phyloP scores from a whole-genome alignment of 495 filamentous ascomycete species.

The Bacidia gigantensis region DNA sequence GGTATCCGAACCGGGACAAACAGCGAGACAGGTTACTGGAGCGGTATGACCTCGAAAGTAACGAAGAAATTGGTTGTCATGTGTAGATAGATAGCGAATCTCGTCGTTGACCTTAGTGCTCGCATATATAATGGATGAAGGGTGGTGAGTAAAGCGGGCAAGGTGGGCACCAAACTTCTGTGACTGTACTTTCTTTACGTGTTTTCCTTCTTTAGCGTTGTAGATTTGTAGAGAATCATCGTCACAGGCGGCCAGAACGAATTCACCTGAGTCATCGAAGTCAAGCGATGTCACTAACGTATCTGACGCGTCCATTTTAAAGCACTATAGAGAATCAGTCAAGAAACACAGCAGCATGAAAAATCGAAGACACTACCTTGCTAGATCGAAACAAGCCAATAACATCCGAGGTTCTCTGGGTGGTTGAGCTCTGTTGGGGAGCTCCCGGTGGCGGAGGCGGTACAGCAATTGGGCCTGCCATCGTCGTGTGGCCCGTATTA shows the following conservation, averaged over 20 bases:
- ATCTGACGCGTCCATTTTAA: constrained; percentile 15
- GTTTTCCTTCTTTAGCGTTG: constrained; percentile 77
- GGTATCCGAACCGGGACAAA: constrained; percentile 54
- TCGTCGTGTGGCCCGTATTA: constrained; percentile 1
- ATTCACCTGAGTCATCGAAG: constrained; percentile 89
- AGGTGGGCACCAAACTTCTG: constrained; percentile 94
- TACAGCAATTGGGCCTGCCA: constrained; percentile 16
- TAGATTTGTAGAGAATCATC: constrained; percentile 94
- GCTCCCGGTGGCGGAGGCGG: constrained; percentile 21
- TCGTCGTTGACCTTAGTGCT: constrained; percentile 91
- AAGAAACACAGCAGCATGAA: neutral
- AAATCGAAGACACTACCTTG: constrained; percentile 26
- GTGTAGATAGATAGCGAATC: constrained; percentile 80
- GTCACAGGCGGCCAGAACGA: constrained; percentile 69
- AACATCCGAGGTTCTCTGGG: constrained; percentile 33
- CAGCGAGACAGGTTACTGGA: constrained; percentile 62
- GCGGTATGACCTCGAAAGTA: constrained; percentile 86
- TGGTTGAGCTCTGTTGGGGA: constrained; percentile 17
- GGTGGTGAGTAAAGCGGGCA: constrained; percentile 84
- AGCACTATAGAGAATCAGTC: constrained; percentile 6
- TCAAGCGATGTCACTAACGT: constrained; percentile 58
- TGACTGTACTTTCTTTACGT: constrained; percentile 66
- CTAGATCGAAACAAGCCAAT: constrained; percentile 33
- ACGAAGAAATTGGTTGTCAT: constrained; percentile 86
- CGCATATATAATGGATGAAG: constrained; percentile 79